Evolutionary conservation across 2,329 filamentous ascomycete species (phyloP).

Genomic region (Cryphonectria nitschkei): DNA sequence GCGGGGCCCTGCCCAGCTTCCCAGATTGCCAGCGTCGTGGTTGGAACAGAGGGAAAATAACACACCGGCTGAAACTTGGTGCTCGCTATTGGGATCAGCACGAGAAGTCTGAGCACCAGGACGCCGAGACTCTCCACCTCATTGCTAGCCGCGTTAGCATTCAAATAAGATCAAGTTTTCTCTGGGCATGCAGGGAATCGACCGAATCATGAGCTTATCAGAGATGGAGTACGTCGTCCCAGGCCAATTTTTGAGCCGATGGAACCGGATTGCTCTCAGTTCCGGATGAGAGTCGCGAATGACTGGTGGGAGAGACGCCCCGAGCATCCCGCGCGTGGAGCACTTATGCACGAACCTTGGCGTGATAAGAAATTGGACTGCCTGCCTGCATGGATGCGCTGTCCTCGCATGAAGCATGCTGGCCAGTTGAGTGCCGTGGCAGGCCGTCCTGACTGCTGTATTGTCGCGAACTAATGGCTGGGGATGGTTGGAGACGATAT

Average conservation of each 20-base stretch:
- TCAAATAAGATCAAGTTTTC: background rate
- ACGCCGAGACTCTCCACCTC: background rate
- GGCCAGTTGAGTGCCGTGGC: constrained; percentile 21
- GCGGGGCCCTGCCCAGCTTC: background rate
- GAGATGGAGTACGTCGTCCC: background rate
- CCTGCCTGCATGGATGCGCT: constrained; percentile 45
- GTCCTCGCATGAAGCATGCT: constrained; percentile 45
- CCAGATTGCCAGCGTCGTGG: constrained; percentile 1
- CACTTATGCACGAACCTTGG: constrained; percentile 23
- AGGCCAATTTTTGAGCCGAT: background rate
- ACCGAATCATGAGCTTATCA: background rate
- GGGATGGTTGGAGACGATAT: constrained; percentile 36
- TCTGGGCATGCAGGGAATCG: background rate
- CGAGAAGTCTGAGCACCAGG: background rate
- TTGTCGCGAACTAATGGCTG: constrained; percentile 48
- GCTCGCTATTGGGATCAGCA: background rate
- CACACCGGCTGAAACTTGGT: background rate
- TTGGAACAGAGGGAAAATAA: background rate
- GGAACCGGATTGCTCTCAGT: background rate
- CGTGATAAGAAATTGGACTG: constrained; percentile 30
- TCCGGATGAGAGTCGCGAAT: background rate
- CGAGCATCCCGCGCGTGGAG: constrained; percentile 25
- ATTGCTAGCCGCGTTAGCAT: background rate
- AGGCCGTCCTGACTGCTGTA: constrained; percentile 12
- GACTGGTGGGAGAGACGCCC: constrained; percentile 4